Evolutionary conservation across 2,329 filamentous ascomycete genomes (phyloP).

Genomic region (Aspergillus tanneri): DNA sequence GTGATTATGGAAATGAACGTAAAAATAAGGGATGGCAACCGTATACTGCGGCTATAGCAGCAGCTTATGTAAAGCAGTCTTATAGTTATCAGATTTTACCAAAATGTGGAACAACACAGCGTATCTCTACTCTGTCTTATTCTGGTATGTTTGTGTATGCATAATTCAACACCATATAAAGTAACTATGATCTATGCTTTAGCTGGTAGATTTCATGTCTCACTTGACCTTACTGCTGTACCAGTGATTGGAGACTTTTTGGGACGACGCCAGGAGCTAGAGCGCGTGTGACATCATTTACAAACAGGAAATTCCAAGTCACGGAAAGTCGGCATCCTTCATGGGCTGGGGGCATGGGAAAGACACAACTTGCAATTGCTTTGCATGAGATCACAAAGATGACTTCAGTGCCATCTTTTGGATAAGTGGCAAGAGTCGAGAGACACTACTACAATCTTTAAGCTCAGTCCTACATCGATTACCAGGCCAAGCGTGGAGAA

Average conservation of each 20-base stretch:
- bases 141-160: too few relatives aligned
- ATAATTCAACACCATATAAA: too few relatives aligned
- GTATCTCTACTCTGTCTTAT: too few relatives aligned
- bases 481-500: conserved; percentile 7
- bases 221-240: conserved; percentile 12
- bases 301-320: conserved; percentile 5
- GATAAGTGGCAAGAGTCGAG: conserved; percentile 25
- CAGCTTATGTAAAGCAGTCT: background rate
- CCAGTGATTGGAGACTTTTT: conserved; percentile 16
- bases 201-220: too few relatives aligned
- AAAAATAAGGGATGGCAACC: background rate
- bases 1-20: background rate
- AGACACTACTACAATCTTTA: conserved; percentile 20
- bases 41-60: background rate
- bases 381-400: conserved; percentile 21
- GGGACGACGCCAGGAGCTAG: conserved; percentile 17
- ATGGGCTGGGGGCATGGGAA: conserved; percentile 28
- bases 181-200: too few relatives aligned
- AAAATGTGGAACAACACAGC: too few relatives aligned
- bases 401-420: conserved; percentile 28
- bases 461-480: conserved; percentile 17
- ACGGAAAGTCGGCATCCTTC: conserved; percentile 19
- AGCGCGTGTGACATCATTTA: conserved; percentile 16
- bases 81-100: background rate
- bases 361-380: conserved; percentile 26